Evolutionary conservation across 2,329 filamentous ascomycete species (phyloP).

Genomic region (Aspergillus persii): DNA sequence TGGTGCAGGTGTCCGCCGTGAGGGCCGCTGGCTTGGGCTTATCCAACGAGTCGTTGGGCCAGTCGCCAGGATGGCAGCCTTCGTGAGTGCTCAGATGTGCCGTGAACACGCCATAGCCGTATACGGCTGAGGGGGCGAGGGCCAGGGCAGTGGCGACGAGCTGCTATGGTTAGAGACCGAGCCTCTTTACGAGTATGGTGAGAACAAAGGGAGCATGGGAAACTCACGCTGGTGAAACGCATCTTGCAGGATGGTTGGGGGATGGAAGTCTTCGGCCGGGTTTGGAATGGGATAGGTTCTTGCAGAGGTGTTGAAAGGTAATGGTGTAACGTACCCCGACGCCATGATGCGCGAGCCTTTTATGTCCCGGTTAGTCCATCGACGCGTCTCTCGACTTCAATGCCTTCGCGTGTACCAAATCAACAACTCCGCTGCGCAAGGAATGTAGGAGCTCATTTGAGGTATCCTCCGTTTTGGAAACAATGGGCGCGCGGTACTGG

Average conservation of each 20-base stretch:
- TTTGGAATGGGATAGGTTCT: neutral
- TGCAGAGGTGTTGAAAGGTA: neutral
- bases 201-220: neutral
- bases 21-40: neutral
- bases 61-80: slow-evolving; percentile 6
- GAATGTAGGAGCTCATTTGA: neutral
- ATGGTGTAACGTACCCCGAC: neutral
- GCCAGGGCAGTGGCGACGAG: slow-evolving; percentile 14
- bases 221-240: slow-evolving; percentile 15
- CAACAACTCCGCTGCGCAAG: neutral
- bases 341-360: neutral
- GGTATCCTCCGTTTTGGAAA: neutral
- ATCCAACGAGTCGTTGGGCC: neutral
- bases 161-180: neutral
- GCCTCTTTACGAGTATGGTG: neutral
- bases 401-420: neutral
- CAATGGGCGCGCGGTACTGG: neutral
- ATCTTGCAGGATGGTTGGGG: slow-evolving; percentile 3
- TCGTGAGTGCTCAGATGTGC: slow-evolving; percentile 13
- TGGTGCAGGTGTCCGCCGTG: slow-evolving; percentile 12
- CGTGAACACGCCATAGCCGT: slow-evolving; percentile 13
- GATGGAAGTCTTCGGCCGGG: neutral
- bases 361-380: neutral
- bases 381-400: neutral
- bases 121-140: slow-evolving; percentile 11